phyloP scores from a whole-genome alignment of 2,329 filamentous ascomycete species.

The Xylariales sp. region DNA sequence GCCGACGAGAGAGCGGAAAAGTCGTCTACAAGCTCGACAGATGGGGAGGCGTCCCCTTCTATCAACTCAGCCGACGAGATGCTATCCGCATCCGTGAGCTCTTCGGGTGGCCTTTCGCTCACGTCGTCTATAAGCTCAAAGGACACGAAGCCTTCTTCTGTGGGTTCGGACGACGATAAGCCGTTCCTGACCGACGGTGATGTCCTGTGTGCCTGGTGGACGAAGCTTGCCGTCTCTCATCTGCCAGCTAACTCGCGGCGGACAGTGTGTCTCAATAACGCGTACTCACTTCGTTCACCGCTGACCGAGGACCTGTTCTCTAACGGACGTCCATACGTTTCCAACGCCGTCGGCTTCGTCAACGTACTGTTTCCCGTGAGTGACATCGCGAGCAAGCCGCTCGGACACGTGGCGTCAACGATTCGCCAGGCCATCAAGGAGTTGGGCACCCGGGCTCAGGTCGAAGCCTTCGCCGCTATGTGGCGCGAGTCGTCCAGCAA shows the following conservation, averaged over 20 bases:
- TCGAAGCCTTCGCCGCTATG: conserved; percentile 29
- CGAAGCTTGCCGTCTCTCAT: conserved; percentile 21
- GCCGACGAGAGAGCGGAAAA: conserved; percentile 3
- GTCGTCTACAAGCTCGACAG: not conserved
- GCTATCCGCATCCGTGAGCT: not conserved
- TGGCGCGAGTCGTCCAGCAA: conserved; percentile 18
- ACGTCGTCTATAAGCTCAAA: conserved; percentile 1
- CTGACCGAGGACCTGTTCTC: conserved; percentile 21
- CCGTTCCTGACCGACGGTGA: conserved; percentile 34
- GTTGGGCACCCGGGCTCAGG: conserved; percentile 28
- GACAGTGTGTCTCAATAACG: conserved; percentile 28
- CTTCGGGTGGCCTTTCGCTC: conserved; percentile 1
- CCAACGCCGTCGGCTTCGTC: conserved; percentile 25
- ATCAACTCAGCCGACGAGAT: not conserved
- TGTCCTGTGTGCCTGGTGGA: conserved; percentile 32
- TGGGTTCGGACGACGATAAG: conserved; percentile 4
- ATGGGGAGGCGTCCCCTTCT: not conserved
- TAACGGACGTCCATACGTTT: conserved; percentile 20
- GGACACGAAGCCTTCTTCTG: conserved; percentile 1
- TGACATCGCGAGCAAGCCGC: conserved; percentile 24
- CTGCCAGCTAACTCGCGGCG: conserved; percentile 16
- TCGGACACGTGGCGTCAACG: conserved; percentile 21
- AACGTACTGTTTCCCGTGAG: conserved; percentile 17
- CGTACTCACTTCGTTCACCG: conserved; percentile 25
- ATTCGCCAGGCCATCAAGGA: conserved; percentile 26